Percentiles rank a stretch among this genome's conserved stretches.
Conservation (phyloP, 2,329 filamentous ascomycete genomes). For the Colletotrichum echinochloae region DNA sequence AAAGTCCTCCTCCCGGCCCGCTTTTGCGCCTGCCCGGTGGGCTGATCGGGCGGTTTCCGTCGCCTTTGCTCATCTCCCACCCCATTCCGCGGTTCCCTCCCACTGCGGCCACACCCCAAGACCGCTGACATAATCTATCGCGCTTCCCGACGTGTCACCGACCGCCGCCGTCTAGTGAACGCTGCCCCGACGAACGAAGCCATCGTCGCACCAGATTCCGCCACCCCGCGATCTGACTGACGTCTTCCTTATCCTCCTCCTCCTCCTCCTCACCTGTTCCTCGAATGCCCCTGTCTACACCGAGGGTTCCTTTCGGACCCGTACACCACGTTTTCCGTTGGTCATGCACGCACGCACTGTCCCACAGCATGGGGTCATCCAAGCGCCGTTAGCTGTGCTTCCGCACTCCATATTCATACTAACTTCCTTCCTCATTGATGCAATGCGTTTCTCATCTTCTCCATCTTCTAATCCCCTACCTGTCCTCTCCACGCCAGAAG, state of each 20-base stretch:
- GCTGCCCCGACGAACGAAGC: no score
- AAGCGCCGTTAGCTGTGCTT: background rate
- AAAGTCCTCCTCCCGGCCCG: background rate
- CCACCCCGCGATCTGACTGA: background rate
- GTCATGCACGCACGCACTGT: background rate
- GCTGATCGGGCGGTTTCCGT: constrained; percentile 38
- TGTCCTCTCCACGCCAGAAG: constrained; percentile 12
- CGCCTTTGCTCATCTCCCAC: background rate
- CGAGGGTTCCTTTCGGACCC: background rate
- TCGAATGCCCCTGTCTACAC: background rate
- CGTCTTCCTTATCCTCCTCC: background rate
- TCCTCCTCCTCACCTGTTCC: background rate
- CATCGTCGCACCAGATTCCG: background rate
- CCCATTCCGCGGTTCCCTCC: background rate
- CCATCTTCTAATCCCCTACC: background rate
- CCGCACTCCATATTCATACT: background rate
- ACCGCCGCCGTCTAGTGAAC: no score
- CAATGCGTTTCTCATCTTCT: background rate
- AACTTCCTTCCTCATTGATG: background rate
- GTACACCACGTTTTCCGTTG: background rate
- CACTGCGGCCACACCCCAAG: background rate
- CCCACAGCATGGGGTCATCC: background rate
- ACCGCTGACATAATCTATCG: background rate
- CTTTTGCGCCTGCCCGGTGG: constrained; percentile 23
- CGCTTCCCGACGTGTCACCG: no score